Base-by-base conservation (phyloP, 805 yeast genomes). In the Candida maltosa region DNA sequence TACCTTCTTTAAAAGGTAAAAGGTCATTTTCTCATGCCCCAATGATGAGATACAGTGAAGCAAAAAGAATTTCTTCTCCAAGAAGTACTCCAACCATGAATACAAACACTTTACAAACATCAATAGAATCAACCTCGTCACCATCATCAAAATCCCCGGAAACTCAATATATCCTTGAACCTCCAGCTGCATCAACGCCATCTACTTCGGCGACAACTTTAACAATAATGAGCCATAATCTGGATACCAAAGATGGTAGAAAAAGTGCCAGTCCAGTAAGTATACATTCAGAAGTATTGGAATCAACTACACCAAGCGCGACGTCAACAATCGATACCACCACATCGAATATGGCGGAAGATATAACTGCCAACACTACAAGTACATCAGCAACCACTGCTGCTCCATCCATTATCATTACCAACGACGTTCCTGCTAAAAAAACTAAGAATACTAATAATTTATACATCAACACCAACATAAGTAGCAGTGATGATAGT, bases 1-100 rank as follows among this genome's bases (percentile, higher is more conserved):
- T 39, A 14, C 37, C 43, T 17, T 32, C 26, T 21, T 31, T 39
- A 14, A 39, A 39, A 25, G 14, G 25, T 4, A 39, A 39, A 16
- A 12, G 32, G 11, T 31, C 38, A 20, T 14, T 38, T 17, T 5
- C 27, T 15, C 29, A 26, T 14, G 16, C 7, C 9, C 28, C 18
- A 17, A 4, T 7, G 16, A 20, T 25, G 5, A 27, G 26, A 16
- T 26, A 26, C 11, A 21, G 9, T 10, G 29, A 26, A 17, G 7
- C 10, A 10, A 26, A 26, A 17, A 29, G 38, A 24, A 17, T 34
- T n/a, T 26, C 32, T 10, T 34, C 38, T 10, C 38, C 38, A 10
- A 29, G 30, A 19, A 14, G 25, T 21, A 21, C 31, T 12, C 26
- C 33, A 23, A 10, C 29, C 15, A n/a, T n/a, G n/a, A 4, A 12